Conservation (phyloP, 2,329 filamentous ascomycete species). For the Hypoxylon sp. region DNA sequence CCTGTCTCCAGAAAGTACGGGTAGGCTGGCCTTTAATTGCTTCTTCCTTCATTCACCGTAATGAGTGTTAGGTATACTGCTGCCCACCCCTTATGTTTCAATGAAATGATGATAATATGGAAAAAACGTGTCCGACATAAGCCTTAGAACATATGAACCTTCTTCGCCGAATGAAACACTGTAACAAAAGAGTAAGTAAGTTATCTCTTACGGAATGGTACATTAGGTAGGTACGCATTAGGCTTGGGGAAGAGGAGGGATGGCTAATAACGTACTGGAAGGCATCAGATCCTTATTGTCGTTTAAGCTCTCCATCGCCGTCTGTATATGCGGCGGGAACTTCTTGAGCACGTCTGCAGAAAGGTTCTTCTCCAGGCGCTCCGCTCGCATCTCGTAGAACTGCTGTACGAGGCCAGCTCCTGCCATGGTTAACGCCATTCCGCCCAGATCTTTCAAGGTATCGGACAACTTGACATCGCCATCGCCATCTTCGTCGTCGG, state of each 20-base stretch:
- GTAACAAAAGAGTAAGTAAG: constrained; percentile 17
- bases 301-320: constrained; percentile 53
- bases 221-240: too few relatives aligned
- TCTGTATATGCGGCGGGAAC: constrained; percentile 50
- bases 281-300: constrained; percentile 53
- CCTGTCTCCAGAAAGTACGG: background rate
- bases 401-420: constrained; percentile 49
- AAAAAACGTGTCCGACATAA: background rate
- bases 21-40: background rate
- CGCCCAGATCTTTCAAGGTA: constrained; percentile 40
- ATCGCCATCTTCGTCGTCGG: constrained; percentile 31
- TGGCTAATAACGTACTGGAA: constrained; percentile 21
- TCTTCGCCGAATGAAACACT: constrained; percentile 54
- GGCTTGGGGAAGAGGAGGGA: too few relatives aligned
- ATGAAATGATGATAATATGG: background rate
- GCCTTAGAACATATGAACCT: constrained; percentile 54
- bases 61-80: background rate
- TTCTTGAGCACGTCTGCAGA: constrained; percentile 51
- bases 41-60: background rate
- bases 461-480: constrained; percentile 33
- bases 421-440: constrained; percentile 41
- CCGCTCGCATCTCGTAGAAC: constrained; percentile 49
- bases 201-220: background rate
- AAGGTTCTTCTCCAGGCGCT: constrained; percentile 49
- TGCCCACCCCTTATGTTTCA: background rate